These are phyloP conservation scores for Gossypium arboreum DNA, from an alignment of 345 rosid species.

Conservation along the genomic window DNA sequence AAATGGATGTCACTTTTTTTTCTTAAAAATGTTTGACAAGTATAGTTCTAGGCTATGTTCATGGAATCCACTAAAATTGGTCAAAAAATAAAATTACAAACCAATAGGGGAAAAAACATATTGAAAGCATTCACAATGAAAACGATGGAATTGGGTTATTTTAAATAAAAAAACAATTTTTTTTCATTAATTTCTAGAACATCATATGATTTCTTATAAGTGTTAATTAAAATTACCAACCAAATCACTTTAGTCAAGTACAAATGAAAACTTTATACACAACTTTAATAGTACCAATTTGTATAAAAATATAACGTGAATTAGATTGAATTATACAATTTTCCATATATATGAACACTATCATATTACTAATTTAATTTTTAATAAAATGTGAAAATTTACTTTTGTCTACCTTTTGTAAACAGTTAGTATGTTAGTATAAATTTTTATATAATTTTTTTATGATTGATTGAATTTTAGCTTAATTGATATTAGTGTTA, in stretches of 20 bases:
- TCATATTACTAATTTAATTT: no score
- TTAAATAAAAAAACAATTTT: background rate
- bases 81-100: background rate
- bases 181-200: background rate
- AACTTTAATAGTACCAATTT: background rate
- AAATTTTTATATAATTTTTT: no score
- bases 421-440: no score
- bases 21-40: background rate
- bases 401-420: no score
- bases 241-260: background rate
- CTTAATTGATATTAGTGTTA: rapidly evolving
- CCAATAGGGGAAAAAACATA: background rate
- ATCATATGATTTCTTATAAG: background rate
- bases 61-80: background rate
- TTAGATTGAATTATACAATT: no score
- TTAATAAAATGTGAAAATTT: no score
- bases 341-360: no score
- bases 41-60: background rate
- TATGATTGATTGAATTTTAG: no score
- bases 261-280: background rate
- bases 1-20: no score
- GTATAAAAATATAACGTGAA: no score
- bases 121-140: background rate
- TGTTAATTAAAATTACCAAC: background rate
- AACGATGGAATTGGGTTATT: background rate